These are phyloP conservation scores for Carpinus fangiana DNA, from an alignment of 306 rosid species.

Conservation along the genomic window DNA sequence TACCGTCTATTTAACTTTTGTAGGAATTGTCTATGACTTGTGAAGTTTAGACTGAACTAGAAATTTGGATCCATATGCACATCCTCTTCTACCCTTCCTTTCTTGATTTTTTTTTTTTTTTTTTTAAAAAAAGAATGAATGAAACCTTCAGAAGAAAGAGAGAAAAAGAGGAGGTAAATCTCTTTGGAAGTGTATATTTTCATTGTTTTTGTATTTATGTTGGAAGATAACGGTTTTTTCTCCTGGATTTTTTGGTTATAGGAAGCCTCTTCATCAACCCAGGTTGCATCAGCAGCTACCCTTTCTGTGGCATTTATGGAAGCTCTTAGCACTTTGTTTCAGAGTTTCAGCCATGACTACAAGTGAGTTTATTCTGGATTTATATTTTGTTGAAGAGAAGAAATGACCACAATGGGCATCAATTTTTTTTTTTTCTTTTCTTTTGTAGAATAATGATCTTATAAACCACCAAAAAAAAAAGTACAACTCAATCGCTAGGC, in stretches of 20 bases:
- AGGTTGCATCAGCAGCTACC: slow-evolving; percentile 93
- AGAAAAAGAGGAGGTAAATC: background rate
- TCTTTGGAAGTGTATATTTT: background rate
- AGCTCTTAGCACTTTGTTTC: slow-evolving; percentile 90
- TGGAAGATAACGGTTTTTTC: slow-evolving; percentile 15
- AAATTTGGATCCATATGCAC: background rate
- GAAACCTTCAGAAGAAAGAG: background rate
- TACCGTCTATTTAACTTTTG: background rate
- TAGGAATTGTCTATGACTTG: background rate
- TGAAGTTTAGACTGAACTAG: background rate
- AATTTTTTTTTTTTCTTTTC: background rate
- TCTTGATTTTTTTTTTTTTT: background rate
- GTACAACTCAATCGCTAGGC: background rate
- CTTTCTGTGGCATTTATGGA: slow-evolving; percentile 98
- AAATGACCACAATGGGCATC: background rate
- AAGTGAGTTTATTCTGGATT: slow-evolving; percentile 52
- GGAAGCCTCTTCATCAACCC: slow-evolving; percentile 95
- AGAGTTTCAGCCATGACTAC: slow-evolving; percentile 84
- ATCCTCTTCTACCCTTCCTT: background rate
- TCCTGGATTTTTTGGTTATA: slow-evolving; percentile 35
- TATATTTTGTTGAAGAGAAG: background rate
- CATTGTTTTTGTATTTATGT: background rate
- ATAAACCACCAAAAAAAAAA: background rate
- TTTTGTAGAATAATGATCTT: background rate
- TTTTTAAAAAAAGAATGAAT: no score